A percentile compares a stretch with the other conserved stretches of the same genome.
These are phyloP conservation scores for Jackrogersella minutella DNA, from an alignment of 495 filamentous ascomycete genomes.

Conservation along the genomic window DNA sequence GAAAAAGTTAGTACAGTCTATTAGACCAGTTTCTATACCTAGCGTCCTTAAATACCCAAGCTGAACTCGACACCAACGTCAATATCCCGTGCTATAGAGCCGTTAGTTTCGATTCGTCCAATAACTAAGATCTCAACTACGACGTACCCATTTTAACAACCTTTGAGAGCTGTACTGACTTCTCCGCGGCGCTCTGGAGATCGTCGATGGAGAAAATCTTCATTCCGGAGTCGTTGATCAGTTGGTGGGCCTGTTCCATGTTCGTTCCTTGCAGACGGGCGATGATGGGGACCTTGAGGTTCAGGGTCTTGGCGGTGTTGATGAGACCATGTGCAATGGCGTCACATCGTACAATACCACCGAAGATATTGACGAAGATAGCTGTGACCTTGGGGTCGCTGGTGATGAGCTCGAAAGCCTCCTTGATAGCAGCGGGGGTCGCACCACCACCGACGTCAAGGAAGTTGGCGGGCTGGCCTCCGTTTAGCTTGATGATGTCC, in stretches of 20 bases:
- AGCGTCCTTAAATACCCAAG: constrained; percentile 79
- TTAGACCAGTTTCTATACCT: constrained; percentile 42
- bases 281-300: constrained; percentile 94
- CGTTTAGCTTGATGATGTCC: constrained; percentile 99
- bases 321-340: constrained; percentile 97
- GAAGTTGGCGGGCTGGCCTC: constrained; percentile 96
- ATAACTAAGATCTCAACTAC: constrained; percentile 22
- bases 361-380: constrained; percentile 99
- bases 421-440: constrained; percentile 94
- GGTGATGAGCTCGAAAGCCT: constrained; percentile 97
- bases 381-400: constrained; percentile 97
- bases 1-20: constrained; percentile 48
- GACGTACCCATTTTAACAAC: constrained; percentile 94
- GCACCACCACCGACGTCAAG: constrained; percentile 97
- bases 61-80: constrained; percentile 98
- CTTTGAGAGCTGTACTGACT: constrained; percentile 97
- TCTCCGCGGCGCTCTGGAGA: constrained; percentile 96
- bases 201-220: constrained; percentile 99
- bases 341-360: constrained; percentile 97
- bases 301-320: constrained; percentile 90
- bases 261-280: constrained; percentile 98
- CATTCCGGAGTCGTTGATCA: constrained; percentile 97
- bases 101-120: constrained; percentile 5
- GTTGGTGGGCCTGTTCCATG: constrained; percentile 92
- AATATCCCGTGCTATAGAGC: constrained; percentile 81